phyloP scores from a whole-genome alignment of 257 asterid genomes.

The Scutellaria baicalensis region DNA sequence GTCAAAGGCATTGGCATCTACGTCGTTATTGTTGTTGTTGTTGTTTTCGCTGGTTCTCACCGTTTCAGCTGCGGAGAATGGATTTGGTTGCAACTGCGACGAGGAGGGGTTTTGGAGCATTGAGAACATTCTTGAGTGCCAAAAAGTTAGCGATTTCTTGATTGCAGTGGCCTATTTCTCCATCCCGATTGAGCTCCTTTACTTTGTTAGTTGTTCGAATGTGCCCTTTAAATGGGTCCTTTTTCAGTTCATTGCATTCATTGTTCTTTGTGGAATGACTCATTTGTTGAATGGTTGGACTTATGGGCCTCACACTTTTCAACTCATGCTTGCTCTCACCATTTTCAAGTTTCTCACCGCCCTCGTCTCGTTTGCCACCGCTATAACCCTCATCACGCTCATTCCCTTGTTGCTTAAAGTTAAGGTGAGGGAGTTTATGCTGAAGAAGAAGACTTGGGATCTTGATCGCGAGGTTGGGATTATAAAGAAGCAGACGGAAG shows the following conservation, averaged over 20 bases:
- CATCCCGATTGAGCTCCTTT: conserved; percentile 87
- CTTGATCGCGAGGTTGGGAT: conserved; percentile 76
- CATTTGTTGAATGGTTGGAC: conserved; percentile 91
- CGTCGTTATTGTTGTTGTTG: conserved; percentile 31
- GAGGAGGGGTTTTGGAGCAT: conserved; percentile 80
- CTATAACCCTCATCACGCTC: conserved; percentile 67
- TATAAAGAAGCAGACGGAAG: conserved; percentile 66
- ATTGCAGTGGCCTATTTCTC: conserved; percentile 94
- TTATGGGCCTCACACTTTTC: conserved; percentile 77
- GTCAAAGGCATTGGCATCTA: conserved; percentile 40
- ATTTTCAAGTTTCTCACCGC: conserved; percentile 80
- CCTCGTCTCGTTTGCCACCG: conserved; percentile 74
- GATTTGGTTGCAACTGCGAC: conserved; percentile 60
- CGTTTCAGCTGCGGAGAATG: conserved; percentile 35
- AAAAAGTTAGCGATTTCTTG: conserved; percentile 71
- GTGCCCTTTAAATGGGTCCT: conserved; percentile 93
- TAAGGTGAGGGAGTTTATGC: conserved; percentile 79
- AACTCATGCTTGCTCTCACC: conserved; percentile 72
- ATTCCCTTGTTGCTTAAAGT: conserved; percentile 70
- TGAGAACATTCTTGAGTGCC: conserved; percentile 57
- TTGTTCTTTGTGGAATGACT: conserved; percentile 93
- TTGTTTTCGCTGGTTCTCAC: conserved; percentile 25
- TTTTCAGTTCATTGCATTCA: conserved; percentile 73
- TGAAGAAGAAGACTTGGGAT: conserved; percentile 74
- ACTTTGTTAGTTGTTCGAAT: conserved; percentile 70